Percentiles rank a stretch among this genome's conserved stretches.
These are phyloP conservation scores for Martiniozyma asiatica DNA, from an alignment of 1,139 yeast species.

Conservation along the genomic window DNA sequence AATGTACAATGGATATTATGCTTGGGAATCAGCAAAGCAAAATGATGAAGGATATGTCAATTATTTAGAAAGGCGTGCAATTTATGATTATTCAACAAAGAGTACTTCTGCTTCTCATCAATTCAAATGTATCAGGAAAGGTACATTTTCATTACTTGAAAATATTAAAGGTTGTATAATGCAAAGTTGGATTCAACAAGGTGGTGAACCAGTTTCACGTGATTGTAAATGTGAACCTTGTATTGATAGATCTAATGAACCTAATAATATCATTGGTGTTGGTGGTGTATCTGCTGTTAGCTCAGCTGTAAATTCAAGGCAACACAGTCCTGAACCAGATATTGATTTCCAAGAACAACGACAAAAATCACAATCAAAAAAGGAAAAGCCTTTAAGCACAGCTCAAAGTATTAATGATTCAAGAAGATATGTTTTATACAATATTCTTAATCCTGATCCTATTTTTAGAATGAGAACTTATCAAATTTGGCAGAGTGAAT, in stretches of 20 bases:
- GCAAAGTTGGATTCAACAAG: constrained; percentile 9
- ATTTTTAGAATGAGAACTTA: constrained; percentile 28
- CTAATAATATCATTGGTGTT: constrained; percentile 3
- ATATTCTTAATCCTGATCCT: constrained; percentile 47
- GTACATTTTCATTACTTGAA: constrained; percentile 22
- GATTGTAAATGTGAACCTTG: constrained; percentile 5
- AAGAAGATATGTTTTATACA: constrained; percentile 42
- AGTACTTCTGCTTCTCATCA: constrained; percentile 15
- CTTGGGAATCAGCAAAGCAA: constrained; percentile 36
- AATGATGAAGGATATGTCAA: constrained; percentile 24
- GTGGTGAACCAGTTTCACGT: constrained; percentile 9
- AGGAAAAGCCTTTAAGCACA: background rate
- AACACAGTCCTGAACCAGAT: no score
- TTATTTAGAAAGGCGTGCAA: constrained; percentile 23
- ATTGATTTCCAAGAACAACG: no score
- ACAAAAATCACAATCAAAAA: background rate
- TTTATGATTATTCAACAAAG: constrained; percentile 18
- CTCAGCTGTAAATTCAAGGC: background rate
- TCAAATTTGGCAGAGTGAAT: constrained; percentile 26
- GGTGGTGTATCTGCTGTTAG: constrained; percentile 3
- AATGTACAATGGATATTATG: constrained; percentile 38
- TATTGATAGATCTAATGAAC: constrained; percentile 3
- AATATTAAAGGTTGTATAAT: constrained; percentile 20
- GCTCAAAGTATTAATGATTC: constrained; percentile 22
- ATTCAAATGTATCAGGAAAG: constrained; percentile 21